These are phyloP conservation scores for Flaveria ramosissima DNA, from an alignment of 129 eudicot species.

Conservation along the genomic window DNA sequence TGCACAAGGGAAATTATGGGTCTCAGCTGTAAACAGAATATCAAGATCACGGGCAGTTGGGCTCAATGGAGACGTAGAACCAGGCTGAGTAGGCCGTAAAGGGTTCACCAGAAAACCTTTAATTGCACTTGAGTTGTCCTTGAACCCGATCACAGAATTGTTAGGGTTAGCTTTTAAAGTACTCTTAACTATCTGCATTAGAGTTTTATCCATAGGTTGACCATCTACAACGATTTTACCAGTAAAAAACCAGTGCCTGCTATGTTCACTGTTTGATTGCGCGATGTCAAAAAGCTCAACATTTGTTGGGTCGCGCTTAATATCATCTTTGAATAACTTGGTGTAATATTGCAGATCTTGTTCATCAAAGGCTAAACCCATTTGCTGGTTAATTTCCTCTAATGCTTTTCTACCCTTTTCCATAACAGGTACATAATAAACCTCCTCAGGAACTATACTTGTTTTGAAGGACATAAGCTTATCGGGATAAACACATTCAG, in stretches of 20 bases:
- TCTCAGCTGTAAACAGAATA: slow-evolving; percentile 92
- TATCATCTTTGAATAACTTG: slow-evolving; percentile 68
- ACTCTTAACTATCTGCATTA: slow-evolving; percentile 86
- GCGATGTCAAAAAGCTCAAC: slow-evolving; percentile 96
- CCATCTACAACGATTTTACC: slow-evolving; percentile 89
- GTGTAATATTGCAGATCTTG: slow-evolving; percentile 92
- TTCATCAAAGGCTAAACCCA: slow-evolving; percentile 95
- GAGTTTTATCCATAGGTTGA: slow-evolving; percentile 58
- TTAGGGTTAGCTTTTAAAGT: slow-evolving; percentile 84
- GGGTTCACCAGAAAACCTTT: slow-evolving; percentile 79
- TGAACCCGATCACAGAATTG: slow-evolving; percentile 91
- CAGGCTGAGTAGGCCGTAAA: slow-evolving; percentile 68
- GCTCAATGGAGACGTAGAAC: slow-evolving; percentile 63
- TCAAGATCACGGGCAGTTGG: slow-evolving; percentile 59
- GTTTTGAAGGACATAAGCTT: slow-evolving; percentile 72
- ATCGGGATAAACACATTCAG: slow-evolving; percentile 69
- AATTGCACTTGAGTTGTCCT: slow-evolving; percentile 94
- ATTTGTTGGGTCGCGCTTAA: slow-evolving; percentile 83
- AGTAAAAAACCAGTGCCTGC: slow-evolving; percentile 92
- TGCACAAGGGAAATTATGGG: slow-evolving; percentile 97
- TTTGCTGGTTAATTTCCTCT: slow-evolving; percentile 71
- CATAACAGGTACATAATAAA: slow-evolving; percentile 72
- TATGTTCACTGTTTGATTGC: slow-evolving; percentile 95
- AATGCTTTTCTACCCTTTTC: slow-evolving; percentile 76
- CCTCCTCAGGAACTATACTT: slow-evolving; percentile 70